Conservation (phyloP, 108 stramenopile genomes). For the Fragilariopsis cylindrus region DNA sequence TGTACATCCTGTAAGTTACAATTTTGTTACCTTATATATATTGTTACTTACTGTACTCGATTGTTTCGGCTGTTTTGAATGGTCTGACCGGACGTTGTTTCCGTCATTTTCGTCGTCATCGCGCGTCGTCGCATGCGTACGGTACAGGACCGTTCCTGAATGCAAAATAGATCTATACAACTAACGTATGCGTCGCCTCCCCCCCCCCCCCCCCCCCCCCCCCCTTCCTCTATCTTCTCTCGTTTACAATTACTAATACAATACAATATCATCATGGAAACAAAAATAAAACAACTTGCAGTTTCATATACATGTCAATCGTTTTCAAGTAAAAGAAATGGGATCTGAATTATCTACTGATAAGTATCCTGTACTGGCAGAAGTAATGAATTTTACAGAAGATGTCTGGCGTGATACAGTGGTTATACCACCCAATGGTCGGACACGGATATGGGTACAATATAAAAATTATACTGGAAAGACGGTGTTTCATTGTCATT, state of each 20-base stretch:
- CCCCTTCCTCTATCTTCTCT: no score
- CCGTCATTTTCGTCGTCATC: no score
- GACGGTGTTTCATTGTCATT: conserved; percentile 58
- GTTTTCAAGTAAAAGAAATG: conserved; percentile 55
- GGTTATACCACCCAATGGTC: conserved; percentile 50
- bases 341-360: conserved; percentile 41
- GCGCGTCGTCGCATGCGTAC: no score
- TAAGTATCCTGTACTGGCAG: conserved; percentile 43
- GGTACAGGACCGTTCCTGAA: no score
- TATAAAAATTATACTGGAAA: conserved; percentile 55
- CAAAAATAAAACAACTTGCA: background rate
- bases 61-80: background rate
- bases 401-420: conserved; percentile 50
- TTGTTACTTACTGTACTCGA: background rate
- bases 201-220: no score
- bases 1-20: conserved; percentile 36
- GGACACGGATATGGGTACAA: conserved; percentile 40
- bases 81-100: no score
- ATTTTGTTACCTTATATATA: background rate
- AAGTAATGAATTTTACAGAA: conserved; percentile 28
- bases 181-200: no score
- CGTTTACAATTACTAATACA: no score
- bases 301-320: conserved; percentile 61
- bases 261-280: no score
- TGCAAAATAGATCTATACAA: no score